Evolutionary conservation across 805 yeast species (phyloP), one percentile per base, ranked within the genome.

Genomic region (Pichia membranifaciens): DNA sequence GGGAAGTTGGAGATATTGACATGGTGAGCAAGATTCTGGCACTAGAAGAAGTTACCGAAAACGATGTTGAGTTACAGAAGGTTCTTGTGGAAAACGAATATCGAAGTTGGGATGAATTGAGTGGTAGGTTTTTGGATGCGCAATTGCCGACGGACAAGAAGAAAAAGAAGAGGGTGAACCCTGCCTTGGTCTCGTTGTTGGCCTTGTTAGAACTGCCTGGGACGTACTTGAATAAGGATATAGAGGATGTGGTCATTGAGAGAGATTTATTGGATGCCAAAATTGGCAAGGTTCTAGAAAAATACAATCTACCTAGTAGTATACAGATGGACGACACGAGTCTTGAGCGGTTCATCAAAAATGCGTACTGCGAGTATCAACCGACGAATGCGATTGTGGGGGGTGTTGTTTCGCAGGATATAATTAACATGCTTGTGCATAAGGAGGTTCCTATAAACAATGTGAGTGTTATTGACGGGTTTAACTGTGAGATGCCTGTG

Each of bases 361-460:
- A 84, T 58, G 73, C 73, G 7, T 69, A 58, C 52, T 65, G 87
- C 2, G 95, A 89, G 58, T 78, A 85, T 54, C 75, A 88, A 10
- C 96, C 97, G 1, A 82, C 82, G 0, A 80, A 93, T 4, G 95
- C 98, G 0, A 77, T 93, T 2, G 55, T 91, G 6, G 99, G 98
- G 5, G 99, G 98, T 1, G 75, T 87, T 1, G 65, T 91, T 21
- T 85, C 95, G 2, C 99, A 93, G 65, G 96, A 90, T 61, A 83
- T 88, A 13, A 84, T 93, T 40, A 93, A 93, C 66, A 79, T 75
- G 46, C 65, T 91, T 44, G 84, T 93, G 38, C 77, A 78, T 54
- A 79, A 82, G 54, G 89, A 87, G 56, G 73, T 81, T 37, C 96
- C 97, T 3, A 72, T 90, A 34, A 90, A 88, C 61, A 93, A 93